A percentile compares a stretch with the other conserved stretches of the same genome.
Evolutionary conservation across 106 monocot species (phyloP).

Genomic region (Allium cepa): DNA sequence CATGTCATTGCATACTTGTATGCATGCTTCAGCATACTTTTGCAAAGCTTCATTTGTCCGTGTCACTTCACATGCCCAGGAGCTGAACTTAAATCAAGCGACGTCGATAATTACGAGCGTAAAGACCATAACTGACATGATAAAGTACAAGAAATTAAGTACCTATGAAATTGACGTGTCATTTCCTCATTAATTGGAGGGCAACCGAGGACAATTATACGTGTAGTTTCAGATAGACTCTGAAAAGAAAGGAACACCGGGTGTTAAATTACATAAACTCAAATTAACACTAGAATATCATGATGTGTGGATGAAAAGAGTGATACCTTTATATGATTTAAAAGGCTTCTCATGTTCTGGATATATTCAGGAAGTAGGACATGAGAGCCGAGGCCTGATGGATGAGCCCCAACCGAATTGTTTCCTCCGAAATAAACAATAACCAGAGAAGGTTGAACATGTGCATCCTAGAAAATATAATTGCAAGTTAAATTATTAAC

Average conservation of each 20-base stretch:
- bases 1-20: conserved; percentile 32
- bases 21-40: conserved; percentile 72
- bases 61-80: conserved; percentile 13
- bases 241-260: conserved; percentile 14
- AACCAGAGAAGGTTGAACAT: conserved; percentile 66
- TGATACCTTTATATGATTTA: conserved; percentile 67
- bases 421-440: conserved; percentile 91
- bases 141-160: background rate
- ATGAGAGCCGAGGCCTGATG: conserved; percentile 82
- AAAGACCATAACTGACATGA: background rate
- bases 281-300: background rate
- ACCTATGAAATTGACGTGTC: conserved; percentile 37
- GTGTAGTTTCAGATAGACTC: conserved; percentile 70
- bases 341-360: conserved; percentile 79
- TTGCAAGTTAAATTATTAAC: background rate
- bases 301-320: background rate
- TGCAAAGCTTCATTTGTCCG: conserved; percentile 66
- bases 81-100: too few species aligned
- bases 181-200: conserved; percentile 81
- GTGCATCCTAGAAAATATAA: conserved; percentile 38
- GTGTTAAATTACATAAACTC: too few species aligned
- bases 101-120: too few species aligned
- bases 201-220: conserved; percentile 68
- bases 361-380: conserved; percentile 76
- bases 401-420: conserved; percentile 66